A percentile compares a stretch with the other conserved stretches of the same genome.
phyloP scores from a whole-genome alignment of 805 yeast species.

The Teunomyces panamensis region DNA sequence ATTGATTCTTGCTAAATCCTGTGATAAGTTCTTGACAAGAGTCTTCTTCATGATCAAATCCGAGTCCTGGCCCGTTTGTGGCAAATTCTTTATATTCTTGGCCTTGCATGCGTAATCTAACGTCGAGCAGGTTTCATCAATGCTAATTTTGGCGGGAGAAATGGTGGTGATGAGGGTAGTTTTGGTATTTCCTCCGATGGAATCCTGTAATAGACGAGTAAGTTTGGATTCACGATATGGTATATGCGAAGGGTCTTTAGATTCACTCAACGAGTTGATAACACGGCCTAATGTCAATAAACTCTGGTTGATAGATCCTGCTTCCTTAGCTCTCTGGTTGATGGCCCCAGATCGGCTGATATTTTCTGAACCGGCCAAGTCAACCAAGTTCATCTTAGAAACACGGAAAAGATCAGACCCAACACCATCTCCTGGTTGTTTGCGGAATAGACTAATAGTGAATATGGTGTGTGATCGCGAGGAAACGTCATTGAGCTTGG shows the following conservation, averaged over 20 bases:
- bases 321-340: constrained; percentile 84
- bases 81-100: constrained; percentile 67
- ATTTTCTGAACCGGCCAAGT: constrained; percentile 94
- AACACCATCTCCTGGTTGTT: constrained; percentile 26
- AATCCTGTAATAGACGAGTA: constrained; percentile 67
- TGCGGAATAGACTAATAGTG: constrained; percentile 55
- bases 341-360: constrained; percentile 84
- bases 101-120: constrained; percentile 87
- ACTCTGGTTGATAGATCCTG: constrained; percentile 90
- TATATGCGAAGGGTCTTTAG: constrained; percentile 47
- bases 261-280: constrained; percentile 54
- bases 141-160: constrained; percentile 73
- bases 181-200: constrained; percentile 84
- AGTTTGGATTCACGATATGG: constrained; percentile 85
- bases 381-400: constrained; percentile 81
- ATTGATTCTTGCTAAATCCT: constrained; percentile 54
- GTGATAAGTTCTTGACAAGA: constrained; percentile 50
- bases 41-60: constrained; percentile 48
- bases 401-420: constrained; percentile 26
- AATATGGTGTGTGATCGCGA: constrained; percentile 79
- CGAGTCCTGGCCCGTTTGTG: constrained; percentile 44
- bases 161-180: constrained; percentile 86
- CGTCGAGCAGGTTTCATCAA: constrained; percentile 83
- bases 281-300: constrained; percentile 85
- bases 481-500: constrained; percentile 70